Percentiles rank a stretch among this genome's conserved stretches.
Evolutionary conservation across 225 moss, liverwort and hornwort genomes (phyloP).

Genomic region (Takakia lepidozioides): DNA sequence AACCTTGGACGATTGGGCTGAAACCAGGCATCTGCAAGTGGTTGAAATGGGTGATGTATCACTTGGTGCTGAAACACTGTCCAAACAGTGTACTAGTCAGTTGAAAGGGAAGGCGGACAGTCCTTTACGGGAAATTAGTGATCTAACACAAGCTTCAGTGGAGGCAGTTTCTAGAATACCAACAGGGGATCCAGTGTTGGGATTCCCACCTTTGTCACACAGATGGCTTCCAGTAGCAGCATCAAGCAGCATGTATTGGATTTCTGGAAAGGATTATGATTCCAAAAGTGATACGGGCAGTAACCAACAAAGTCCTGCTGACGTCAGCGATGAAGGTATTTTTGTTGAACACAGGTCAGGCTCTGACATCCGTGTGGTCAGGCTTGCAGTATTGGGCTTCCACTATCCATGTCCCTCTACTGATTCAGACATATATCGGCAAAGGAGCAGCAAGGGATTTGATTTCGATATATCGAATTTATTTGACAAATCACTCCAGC

Average conservation of each 20-base stretch:
- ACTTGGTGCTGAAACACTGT: constrained; percentile 1
- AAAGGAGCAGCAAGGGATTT: background rate
- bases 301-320: constrained; percentile 9
- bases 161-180: background rate
- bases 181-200: too few species aligned
- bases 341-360: constrained; percentile 8
- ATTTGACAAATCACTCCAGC: constrained; percentile 35
- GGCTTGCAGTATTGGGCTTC: constrained; percentile 48
- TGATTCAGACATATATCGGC: background rate
- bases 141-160: background rate
- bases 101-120: background rate
- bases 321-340: constrained; percentile 3
- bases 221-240: constrained; percentile 24
- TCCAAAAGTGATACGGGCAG: constrained; percentile 10
- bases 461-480: background rate
- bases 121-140: background rate
- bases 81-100: constrained; percentile 4
- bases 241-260: constrained; percentile 37
- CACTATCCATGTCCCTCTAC: constrained; percentile 2
- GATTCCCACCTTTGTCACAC: constrained; percentile 14
- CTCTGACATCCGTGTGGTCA: constrained; percentile 50
- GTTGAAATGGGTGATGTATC: background rate
- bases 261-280: constrained; percentile 6
- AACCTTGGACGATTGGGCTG: constrained; percentile 1
- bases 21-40: background rate